Evolutionary conservation across 306 rosid species (phyloP).

Genomic region (Cicer judaicum): DNA sequence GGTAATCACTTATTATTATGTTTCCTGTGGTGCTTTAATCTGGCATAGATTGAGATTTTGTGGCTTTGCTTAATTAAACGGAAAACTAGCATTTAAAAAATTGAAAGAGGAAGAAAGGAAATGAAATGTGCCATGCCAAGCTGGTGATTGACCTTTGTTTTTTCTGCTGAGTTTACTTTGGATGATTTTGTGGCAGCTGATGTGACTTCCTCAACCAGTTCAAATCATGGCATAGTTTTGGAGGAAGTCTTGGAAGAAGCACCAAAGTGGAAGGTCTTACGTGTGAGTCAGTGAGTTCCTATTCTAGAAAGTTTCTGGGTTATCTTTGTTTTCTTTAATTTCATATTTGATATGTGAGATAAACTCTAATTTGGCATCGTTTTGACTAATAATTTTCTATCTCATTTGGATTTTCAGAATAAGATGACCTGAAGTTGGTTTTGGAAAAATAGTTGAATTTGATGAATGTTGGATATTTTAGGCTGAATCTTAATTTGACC

Average conservation of each 20-base stretch:
- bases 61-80: slow-evolving; percentile 20
- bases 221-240: slow-evolving; percentile 57
- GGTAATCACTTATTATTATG: slow-evolving; percentile 50
- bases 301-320: slow-evolving; percentile 46
- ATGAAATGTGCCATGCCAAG: slow-evolving; percentile 7
- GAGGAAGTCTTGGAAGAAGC: slow-evolving; percentile 97
- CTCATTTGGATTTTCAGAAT: slow-evolving; percentile 25
- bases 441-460: slow-evolving; percentile 29
- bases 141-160: slow-evolving; percentile 17
- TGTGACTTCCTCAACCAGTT: slow-evolving; percentile 55
- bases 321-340: slow-evolving; percentile 39
- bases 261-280: slow-evolving; percentile 98
- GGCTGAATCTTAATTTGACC: slow-evolving; percentile 34
- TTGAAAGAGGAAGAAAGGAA: slow-evolving; percentile 7
- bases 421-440: slow-evolving; percentile 37
- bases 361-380: slow-evolving; percentile 30
- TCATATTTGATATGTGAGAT: slow-evolving; percentile 26
- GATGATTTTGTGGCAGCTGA: slow-evolving; percentile 57
- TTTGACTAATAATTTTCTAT: slow-evolving; percentile 20
- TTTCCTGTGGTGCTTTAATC: background rate
- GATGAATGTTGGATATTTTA: slow-evolving; percentile 37
- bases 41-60: slow-evolving; percentile 30
- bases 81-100: background rate
- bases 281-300: slow-evolving; percentile 99
- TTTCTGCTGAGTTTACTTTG: background rate